phyloP scores from a whole-genome alignment of 768 basidiomycete genomes.

The Vishniacozyma victoriae region DNA sequence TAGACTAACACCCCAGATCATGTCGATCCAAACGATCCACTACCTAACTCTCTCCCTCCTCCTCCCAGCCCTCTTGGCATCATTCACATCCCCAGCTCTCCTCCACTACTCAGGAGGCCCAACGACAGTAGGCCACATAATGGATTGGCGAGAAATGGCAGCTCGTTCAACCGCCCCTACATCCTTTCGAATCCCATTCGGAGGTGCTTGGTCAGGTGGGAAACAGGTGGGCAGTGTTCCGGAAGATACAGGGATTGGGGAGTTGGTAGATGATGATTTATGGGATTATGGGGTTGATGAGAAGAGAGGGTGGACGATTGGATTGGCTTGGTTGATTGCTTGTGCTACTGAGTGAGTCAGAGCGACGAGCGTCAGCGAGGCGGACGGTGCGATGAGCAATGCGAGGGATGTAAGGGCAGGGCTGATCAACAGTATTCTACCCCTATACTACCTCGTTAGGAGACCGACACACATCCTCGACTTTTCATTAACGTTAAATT shows the following conservation, averaged over 20 bases:
- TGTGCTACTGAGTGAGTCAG: constrained; percentile 74
- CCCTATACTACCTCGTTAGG: constrained; percentile 78
- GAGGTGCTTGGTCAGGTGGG: constrained; percentile 73
- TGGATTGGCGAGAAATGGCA: constrained; percentile 98
- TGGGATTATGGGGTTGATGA: constrained; percentile 72
- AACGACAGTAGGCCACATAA: constrained; percentile 51
- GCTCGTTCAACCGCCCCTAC: constrained; percentile 60
- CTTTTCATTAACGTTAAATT: constrained; percentile 80
- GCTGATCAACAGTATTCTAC: constrained; percentile 59
- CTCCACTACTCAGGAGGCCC: constrained; percentile 44
- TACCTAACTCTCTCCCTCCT: constrained; percentile 82
- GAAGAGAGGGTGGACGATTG: constrained; percentile 83
- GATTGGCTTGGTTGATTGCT: constrained; percentile 74
- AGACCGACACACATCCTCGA: constrained; percentile 92
- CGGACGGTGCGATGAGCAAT: background rate
- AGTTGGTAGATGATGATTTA: constrained; percentile 32
- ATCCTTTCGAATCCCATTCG: constrained; percentile 25
- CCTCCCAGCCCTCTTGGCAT: constrained; percentile 67
- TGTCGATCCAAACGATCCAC: constrained; percentile 86
- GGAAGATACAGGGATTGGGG: constrained; percentile 30
- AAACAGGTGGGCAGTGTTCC: constrained; percentile 63
- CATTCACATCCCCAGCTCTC: constrained; percentile 55
- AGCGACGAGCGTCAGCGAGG: background rate
- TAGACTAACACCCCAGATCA: constrained; percentile 70
- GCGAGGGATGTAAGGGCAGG: no score